These are phyloP conservation scores for Dictyophora rubrovolvata DNA, from an alignment of 768 basidiomycete species.

Conservation along the genomic window DNA sequence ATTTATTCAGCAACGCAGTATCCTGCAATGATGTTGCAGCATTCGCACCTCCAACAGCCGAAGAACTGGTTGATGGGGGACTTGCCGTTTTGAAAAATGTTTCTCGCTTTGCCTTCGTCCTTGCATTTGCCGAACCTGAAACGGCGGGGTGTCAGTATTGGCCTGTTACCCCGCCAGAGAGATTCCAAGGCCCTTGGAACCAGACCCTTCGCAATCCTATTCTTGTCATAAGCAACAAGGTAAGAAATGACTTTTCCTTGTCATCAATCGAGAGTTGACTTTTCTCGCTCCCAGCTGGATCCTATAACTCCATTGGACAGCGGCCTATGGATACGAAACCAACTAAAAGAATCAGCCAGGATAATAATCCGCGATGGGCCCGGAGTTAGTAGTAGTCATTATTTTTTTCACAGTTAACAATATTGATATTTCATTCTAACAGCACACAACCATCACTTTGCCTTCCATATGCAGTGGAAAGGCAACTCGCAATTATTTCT, in stretches of 20 bases:
- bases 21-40: slow-evolving; percentile 10
- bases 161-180: slow-evolving; percentile 15
- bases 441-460: background rate
- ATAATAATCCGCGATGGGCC: background rate
- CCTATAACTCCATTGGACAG: background rate
- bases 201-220: slow-evolving; percentile 19
- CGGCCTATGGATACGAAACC: background rate
- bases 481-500: background rate
- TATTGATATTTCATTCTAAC: background rate
- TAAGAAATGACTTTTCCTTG: background rate
- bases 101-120: slow-evolving; percentile 6
- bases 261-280: background rate
- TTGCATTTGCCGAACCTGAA: slow-evolving; percentile 8
- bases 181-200: slow-evolving; percentile 22
- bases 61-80: slow-evolving; percentile 7
- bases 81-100: slow-evolving; percentile 2
- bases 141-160: slow-evolving; percentile 10
- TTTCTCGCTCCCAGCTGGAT: background rate
- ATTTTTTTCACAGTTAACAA: background rate
- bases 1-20: background rate
- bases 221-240: slow-evolving; percentile 22
- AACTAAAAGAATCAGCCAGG: background rate
- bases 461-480: background rate
- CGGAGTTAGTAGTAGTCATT: background rate
- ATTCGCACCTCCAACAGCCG: slow-evolving; percentile 5